Percentiles rank a stretch among this genome's conserved stretches.
Conservation (phyloP, 2,329 filamentous ascomycete genomes). For the Dactylonectria macrodidyma region DNA sequence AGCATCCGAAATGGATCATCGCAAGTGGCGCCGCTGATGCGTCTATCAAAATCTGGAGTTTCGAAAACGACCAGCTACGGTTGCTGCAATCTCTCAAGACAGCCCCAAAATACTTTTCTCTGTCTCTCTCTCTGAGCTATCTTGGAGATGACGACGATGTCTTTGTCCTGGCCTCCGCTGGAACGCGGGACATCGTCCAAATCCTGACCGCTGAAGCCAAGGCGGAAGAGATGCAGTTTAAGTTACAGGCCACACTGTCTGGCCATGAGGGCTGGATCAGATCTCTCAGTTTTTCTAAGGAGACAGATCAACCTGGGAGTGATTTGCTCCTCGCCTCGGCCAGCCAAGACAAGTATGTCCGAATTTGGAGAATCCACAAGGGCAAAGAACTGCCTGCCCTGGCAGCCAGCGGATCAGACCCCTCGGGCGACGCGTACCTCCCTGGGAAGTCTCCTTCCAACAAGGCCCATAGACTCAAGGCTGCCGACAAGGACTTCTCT, state of each 20-base stretch:
- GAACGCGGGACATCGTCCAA: slow-evolving; percentile 87
- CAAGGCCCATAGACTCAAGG: slow-evolving; percentile 85
- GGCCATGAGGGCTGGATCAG: slow-evolving; percentile 97
- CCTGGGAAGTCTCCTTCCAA: slow-evolving; percentile 85
- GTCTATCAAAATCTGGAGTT: slow-evolving; percentile 78
- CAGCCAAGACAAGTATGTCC: slow-evolving; percentile 97
- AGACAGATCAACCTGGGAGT: slow-evolving; percentile 66
- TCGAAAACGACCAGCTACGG: slow-evolving; percentile 65
- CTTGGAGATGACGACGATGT: slow-evolving; percentile 68
- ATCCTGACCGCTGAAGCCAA: slow-evolving; percentile 75
- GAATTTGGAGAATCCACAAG: slow-evolving; percentile 88
- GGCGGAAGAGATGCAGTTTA: slow-evolving; percentile 66
- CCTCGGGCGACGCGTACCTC: slow-evolving; percentile 70
- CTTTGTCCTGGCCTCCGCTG: slow-evolving; percentile 84
- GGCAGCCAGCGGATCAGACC: slow-evolving; percentile 68
- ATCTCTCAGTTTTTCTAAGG: slow-evolving; percentile 83
- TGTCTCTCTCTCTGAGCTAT: slow-evolving; percentile 78
- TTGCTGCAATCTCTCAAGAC: slow-evolving; percentile 80
- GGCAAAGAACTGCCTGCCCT: slow-evolving; percentile 75
- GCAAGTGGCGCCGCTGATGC: slow-evolving; percentile 88
- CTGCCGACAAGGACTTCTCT: slow-evolving; percentile 75
- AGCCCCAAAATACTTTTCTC: slow-evolving; percentile 84
- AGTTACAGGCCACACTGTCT: slow-evolving; percentile 80
- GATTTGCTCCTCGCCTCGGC: slow-evolving; percentile 91
- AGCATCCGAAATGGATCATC: slow-evolving; percentile 64